Percentiles rank a stretch among this genome's conserved stretches.
Evolutionary conservation across 225 moss, liverwort and hornwort genomes (phyloP).

Genomic region (Anthoceros angustus): DNA sequence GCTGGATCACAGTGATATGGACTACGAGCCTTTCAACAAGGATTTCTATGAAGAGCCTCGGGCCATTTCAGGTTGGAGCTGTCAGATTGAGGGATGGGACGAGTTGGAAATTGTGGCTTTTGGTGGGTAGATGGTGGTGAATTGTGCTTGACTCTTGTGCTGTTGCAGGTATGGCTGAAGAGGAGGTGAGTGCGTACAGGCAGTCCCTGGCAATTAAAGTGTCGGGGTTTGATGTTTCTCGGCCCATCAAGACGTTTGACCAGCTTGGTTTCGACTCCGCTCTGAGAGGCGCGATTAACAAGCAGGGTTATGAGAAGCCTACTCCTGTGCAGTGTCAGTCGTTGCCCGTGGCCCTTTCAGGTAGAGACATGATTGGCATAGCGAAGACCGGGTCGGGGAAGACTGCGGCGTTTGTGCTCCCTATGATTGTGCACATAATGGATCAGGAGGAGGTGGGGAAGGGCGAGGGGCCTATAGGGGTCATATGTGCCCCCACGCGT

Average conservation of each 20-base stretch:
- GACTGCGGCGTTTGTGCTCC: conserved; percentile 86
- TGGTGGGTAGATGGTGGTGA: no score
- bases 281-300: conserved; percentile 57
- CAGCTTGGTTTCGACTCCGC: conserved; percentile 62
- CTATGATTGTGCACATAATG: conserved; percentile 93
- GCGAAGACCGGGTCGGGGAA: conserved; percentile 98
- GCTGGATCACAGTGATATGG: conserved; percentile 65
- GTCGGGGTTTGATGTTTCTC: conserved; percentile 67
- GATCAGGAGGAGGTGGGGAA: conserved; percentile 71
- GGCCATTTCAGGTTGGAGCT: conserved; percentile 43
- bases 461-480: conserved; percentile 87
- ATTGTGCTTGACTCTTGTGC: conserved; percentile 2
- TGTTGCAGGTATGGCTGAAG: conserved; percentile 59
- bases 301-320: conserved; percentile 76
- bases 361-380: conserved; percentile 93
- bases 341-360: conserved; percentile 61
- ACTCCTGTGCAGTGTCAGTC: conserved; percentile 88
- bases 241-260: conserved; percentile 63
- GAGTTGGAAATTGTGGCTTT: background rate
- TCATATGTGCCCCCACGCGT: conserved; percentile 89
- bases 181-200: conserved; percentile 57
- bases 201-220: conserved; percentile 62
- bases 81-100: background rate
- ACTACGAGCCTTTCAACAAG: conserved; percentile 65
- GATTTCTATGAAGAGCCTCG: conserved; percentile 64